Percentiles rank a stretch among this genome's conserved stretches.
These are phyloP conservation scores for Thielaviopsis ethacetica DNA, from an alignment of 2,329 filamentous ascomycete genomes.

Conservation along the genomic window DNA sequence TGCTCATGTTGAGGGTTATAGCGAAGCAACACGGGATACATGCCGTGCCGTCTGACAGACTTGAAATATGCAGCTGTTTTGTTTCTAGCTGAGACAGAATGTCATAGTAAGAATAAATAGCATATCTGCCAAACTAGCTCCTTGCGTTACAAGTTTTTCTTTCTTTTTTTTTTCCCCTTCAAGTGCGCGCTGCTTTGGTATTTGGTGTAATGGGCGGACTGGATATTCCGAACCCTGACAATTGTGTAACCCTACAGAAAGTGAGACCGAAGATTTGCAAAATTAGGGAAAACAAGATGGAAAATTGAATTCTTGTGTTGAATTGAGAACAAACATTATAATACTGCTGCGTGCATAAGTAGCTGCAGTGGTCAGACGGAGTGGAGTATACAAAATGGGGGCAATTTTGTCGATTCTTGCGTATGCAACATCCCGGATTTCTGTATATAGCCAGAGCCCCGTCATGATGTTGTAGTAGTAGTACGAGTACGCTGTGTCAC, in stretches of 20 bases:
- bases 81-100: not conserved
- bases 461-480: too few relatives aligned
- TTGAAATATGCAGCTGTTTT: not conserved
- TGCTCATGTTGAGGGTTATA: not conserved
- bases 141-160: not conserved
- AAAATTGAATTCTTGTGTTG: not conserved
- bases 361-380: not conserved
- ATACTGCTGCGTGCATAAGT: not conserved
- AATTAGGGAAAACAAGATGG: not conserved
- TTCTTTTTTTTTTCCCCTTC: not conserved
- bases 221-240: not conserved
- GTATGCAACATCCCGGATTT: not conserved
- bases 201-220: too few relatives aligned
- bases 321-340: not conserved
- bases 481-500: too few relatives aligned
- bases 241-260: not conserved
- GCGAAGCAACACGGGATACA: not conserved
- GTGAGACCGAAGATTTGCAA: not conserved
- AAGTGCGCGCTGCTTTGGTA: too few relatives aligned
- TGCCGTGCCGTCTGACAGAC: not conserved
- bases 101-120: not conserved
- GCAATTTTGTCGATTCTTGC: not conserved
- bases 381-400: not conserved
- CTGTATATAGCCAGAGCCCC: not conserved
- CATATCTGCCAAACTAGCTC: not conserved